Evolutionary conservation across 441 rosid genomes (phyloP).

Genomic region (Theobroma grandiflorum): DNA sequence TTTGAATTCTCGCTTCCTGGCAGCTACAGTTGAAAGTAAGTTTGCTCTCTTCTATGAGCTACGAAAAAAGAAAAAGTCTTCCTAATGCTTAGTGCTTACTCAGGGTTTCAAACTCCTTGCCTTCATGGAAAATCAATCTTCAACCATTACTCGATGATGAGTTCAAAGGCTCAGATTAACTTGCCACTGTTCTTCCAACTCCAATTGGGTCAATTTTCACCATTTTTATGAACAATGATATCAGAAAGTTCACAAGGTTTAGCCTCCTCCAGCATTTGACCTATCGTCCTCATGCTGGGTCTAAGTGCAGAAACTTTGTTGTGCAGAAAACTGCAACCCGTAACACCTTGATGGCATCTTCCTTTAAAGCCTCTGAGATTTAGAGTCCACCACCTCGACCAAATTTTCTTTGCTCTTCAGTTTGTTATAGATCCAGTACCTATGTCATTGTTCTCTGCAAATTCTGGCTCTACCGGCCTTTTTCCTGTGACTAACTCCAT

Average conservation of each 20-base stretch:
- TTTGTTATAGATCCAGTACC: constrained; percentile 47
- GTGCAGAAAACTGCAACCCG: constrained; percentile 57
- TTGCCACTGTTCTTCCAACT: neutral
- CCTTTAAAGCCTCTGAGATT: constrained; percentile 39
- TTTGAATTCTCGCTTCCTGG: no score
- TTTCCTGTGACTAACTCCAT: constrained; percentile 69
- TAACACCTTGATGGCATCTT: constrained; percentile 51
- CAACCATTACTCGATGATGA: neutral
- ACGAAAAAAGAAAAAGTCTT: neutral
- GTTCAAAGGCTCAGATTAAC: neutral
- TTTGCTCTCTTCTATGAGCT: neutral
- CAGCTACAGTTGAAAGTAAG: neutral
- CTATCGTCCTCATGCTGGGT: constrained; percentile 64
- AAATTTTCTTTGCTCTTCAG: constrained; percentile 41
- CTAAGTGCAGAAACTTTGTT: constrained; percentile 44
- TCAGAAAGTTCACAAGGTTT: constrained; percentile 37
- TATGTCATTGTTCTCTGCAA: constrained; percentile 55
- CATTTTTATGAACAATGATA: constrained; percentile 31
- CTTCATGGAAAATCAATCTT: constrained; percentile 4
- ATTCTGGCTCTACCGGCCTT: constrained; percentile 53
- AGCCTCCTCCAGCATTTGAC: constrained; percentile 60
- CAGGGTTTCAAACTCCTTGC: neutral
- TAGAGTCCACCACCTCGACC: constrained; percentile 46
- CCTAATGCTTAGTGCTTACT: neutral
- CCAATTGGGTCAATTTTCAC: constrained; percentile 20